Base-by-base conservation (phyloP, 169 alveolate species). In the Plasmodium knowlesi region DNA sequence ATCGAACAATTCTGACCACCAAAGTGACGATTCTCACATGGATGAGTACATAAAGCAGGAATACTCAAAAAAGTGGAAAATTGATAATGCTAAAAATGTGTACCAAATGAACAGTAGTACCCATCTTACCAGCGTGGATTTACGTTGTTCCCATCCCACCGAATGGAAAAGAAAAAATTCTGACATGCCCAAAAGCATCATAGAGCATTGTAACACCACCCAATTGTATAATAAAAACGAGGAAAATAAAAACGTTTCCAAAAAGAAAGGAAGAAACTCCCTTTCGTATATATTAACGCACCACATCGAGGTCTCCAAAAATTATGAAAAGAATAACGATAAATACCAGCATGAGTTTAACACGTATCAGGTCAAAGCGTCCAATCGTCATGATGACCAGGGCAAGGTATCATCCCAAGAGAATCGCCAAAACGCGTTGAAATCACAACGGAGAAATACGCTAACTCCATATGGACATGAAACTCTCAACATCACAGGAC, bases 31-130 rank as follows among this genome's bases (percentile, higher is more conserved):
- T 19, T 16, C 67, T 32, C 39, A 30, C n/a, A 5, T 57, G 91
- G 41, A 43, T 5, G 80, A 83, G 50, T 46, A 83, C 73, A 83
- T 46, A 83, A 61, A 83, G 28, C 53, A 83, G 39, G 91, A 83
- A 83, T 83, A 46, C 72, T 61, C 54, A 19, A 34, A 83, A 57
- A 83, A 83, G 41, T 83, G 81, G 91, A 70, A 83, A 34, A 30
- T 46, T 19, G 41, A 54, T 57, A 5, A 39, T 19, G 70, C 37
- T 9, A 70, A 83, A 61, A 61, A 46, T 46, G 61, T 67, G 76
- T n/a, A 1, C 76, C 76, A 30, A n/a, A 9, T 3, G 78, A 50
- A 82, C n/a, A n/a, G n/a, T 5, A 54, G 41, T 41, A 82, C 16
- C 25, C 30, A 54, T 41, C 22, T 9, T 12, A 2, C 1, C n/a